phyloP scores from a whole-genome alignment of 495 filamentous ascomycete species.

The Tuber melanosporum region DNA sequence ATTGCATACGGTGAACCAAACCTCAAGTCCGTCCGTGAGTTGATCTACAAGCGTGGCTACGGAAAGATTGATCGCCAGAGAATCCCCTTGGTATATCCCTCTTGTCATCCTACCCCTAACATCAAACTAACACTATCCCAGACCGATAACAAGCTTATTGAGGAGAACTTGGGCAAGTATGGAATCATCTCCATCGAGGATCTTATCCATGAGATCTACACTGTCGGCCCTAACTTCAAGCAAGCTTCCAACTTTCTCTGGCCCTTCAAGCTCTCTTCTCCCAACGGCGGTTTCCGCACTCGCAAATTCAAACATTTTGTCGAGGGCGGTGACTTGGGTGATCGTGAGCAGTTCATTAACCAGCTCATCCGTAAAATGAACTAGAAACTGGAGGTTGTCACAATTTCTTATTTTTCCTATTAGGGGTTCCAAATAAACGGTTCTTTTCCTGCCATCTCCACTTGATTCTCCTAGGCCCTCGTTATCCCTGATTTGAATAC shows the following conservation, averaged over 20 bases:
- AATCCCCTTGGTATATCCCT: slow-evolving; percentile 56
- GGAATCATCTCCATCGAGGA: slow-evolving; percentile 99
- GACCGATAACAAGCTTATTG: slow-evolving; percentile 96
- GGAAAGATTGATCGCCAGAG: slow-evolving; percentile 97
- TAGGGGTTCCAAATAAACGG: neutral
- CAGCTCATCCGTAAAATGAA: slow-evolving; percentile 95
- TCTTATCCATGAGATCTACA: slow-evolving; percentile 98
- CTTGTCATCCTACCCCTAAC: neutral
- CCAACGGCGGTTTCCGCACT: slow-evolving; percentile 86
- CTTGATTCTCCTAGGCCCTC: neutral
- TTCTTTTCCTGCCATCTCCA: neutral
- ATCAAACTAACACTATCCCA: slow-evolving; percentile 14
- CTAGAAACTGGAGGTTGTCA: slow-evolving; percentile 50
- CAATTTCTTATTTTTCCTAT: neutral
- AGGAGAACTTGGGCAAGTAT: slow-evolving; percentile 92
- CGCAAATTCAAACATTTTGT: slow-evolving; percentile 99
- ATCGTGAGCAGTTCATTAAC: slow-evolving; percentile 99
- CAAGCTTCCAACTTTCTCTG: slow-evolving; percentile 95
- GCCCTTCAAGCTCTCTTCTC: slow-evolving; percentile 99
- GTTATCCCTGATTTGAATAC: neutral
- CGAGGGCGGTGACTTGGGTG: slow-evolving; percentile 95
- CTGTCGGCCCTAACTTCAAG: slow-evolving; percentile 99
- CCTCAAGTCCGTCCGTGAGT: slow-evolving; percentile 96
- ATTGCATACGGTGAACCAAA: slow-evolving; percentile 99
- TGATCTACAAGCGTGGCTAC: slow-evolving; percentile 99